Evolutionary conservation across 306 rosid species (phyloP).

Genomic region (Vicia faba): DNA sequence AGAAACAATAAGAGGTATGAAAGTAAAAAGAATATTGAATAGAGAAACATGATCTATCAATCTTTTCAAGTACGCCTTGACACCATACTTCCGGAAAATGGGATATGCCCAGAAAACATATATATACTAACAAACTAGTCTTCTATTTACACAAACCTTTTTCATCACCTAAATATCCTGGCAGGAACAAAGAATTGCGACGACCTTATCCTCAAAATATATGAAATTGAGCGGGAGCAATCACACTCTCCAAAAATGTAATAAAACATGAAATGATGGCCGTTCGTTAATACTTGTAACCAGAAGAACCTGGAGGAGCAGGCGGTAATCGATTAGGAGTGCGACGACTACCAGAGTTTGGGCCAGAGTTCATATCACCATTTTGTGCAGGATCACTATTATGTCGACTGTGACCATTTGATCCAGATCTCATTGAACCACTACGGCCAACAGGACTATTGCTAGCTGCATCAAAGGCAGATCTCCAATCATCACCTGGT

Average conservation of each 20-base stretch:
- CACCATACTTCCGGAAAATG: constrained; percentile 13
- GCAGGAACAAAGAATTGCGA: constrained; percentile 48
- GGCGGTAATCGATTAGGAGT: constrained; percentile 92
- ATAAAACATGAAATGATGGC: constrained; percentile 44
- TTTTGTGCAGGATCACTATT: constrained; percentile 77
- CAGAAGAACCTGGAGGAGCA: constrained; percentile 81
- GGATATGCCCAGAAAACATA: constrained; percentile 45
- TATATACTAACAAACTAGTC: constrained; percentile 51
- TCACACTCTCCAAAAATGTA: constrained; percentile 69
- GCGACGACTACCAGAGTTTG: constrained; percentile 81
- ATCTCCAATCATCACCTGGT: constrained; percentile 88
- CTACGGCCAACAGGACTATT: constrained; percentile 59
- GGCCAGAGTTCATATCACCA: constrained; percentile 66
- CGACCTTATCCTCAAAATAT: constrained; percentile 48
- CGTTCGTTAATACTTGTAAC: constrained; percentile 62
- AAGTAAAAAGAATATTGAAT: constrained; percentile 47
- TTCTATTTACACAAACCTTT: constrained; percentile 73
- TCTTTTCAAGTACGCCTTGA: constrained; percentile 42
- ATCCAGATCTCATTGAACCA: constrained; percentile 58
- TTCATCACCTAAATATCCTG: constrained; percentile 52
- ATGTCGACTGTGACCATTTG: constrained; percentile 82
- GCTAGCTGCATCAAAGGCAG: constrained; percentile 92
- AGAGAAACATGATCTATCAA: constrained; percentile 38
- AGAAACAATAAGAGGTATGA: constrained; percentile 17
- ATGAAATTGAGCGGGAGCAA: constrained; percentile 43